phyloP scores from a whole-genome alignment of 2,329 filamentous ascomycete genomes.

The Phaeoacremonium minimum region DNA sequence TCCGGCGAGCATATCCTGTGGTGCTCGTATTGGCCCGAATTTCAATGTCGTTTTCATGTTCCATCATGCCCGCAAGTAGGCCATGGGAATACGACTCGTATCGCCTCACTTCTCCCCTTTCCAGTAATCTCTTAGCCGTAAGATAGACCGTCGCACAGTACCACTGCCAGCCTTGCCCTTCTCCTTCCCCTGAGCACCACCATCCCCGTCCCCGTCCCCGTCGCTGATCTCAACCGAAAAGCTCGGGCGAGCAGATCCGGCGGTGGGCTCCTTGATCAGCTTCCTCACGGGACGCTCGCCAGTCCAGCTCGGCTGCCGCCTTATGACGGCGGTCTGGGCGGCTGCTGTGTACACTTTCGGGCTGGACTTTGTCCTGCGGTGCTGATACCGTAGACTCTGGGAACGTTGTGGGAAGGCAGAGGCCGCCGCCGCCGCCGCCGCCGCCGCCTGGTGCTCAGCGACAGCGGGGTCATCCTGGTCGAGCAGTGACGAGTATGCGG shows the following conservation, averaged over 20 bases:
- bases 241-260: slow-evolving; percentile 7
- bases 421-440: background rate
- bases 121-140: too few species aligned
- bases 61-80: too few species aligned
- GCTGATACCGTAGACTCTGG: too few species aligned
- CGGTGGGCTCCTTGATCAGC: slow-evolving; percentile 9
- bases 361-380: background rate
- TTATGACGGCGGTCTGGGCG: slow-evolving; percentile 1
- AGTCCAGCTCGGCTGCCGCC: slow-evolving; percentile 5
- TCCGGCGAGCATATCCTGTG: too few species aligned
- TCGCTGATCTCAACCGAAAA: slow-evolving; percentile 5
- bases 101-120: slow-evolving; percentile 1
- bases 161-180: background rate
- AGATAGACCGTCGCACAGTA: too few species aligned
- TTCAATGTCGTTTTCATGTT: too few species aligned
- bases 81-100: too few species aligned
- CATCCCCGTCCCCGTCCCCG: background rate
- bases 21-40: too few species aligned
- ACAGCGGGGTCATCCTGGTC: background rate
- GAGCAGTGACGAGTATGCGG: background rate
- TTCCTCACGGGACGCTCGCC: slow-evolving; percentile 10
- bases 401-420: too few species aligned
- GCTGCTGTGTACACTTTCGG: background rate
- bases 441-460: background rate
- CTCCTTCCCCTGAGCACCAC: background rate